Evolutionary conservation across 1,284 basidiomycete genomes (phyloP).

Genomic region (Moesziomyces antarcticus): DNA sequence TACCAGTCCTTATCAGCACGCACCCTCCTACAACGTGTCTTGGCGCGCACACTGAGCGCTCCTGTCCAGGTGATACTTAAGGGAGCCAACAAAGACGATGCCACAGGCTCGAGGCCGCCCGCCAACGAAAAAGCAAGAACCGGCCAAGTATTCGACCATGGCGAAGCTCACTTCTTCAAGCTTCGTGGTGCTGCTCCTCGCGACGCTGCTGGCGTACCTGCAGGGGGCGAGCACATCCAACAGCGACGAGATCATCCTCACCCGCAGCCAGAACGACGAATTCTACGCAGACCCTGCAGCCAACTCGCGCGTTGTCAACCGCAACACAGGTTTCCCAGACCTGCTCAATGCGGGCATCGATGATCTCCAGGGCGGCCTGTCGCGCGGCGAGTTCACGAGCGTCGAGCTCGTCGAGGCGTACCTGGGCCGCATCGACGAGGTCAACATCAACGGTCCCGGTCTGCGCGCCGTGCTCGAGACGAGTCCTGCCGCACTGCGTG

Average conservation of each 20-base stretch:
- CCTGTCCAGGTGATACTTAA: neutral
- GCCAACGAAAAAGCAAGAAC: neutral
- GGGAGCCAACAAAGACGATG: neutral
- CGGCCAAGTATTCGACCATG: slow-evolving; percentile 2
- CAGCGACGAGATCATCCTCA: slow-evolving; percentile 1
- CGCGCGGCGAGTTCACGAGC: slow-evolving; percentile 12
- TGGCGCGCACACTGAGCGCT: neutral
- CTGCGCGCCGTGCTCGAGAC: slow-evolving; percentile 76
- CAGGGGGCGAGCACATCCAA: slow-evolving; percentile 1
- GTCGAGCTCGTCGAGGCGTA: slow-evolving; percentile 71
- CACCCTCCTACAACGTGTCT: neutral
- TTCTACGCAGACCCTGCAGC: neutral
- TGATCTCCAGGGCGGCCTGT: slow-evolving; percentile 24
- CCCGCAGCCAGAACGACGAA: neutral
- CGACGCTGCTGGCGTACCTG: slow-evolving; percentile 7
- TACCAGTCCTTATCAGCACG: neutral
- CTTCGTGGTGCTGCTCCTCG: slow-evolving; percentile 16
- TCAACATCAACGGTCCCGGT: slow-evolving; percentile 71
- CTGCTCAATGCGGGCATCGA: slow-evolving; percentile 33
- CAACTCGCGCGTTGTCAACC: neutral
- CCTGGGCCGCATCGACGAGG: slow-evolving; percentile 77
- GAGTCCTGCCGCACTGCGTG: slow-evolving; percentile 74
- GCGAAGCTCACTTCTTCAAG: slow-evolving; percentile 10
- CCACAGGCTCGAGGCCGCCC: neutral
- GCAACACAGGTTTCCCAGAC: slow-evolving; percentile 17